Percentiles rank a stretch among this genome's conserved stretches.
Conservation (phyloP, 441 rosid species). For the Metrosideros polymorpha region DNA sequence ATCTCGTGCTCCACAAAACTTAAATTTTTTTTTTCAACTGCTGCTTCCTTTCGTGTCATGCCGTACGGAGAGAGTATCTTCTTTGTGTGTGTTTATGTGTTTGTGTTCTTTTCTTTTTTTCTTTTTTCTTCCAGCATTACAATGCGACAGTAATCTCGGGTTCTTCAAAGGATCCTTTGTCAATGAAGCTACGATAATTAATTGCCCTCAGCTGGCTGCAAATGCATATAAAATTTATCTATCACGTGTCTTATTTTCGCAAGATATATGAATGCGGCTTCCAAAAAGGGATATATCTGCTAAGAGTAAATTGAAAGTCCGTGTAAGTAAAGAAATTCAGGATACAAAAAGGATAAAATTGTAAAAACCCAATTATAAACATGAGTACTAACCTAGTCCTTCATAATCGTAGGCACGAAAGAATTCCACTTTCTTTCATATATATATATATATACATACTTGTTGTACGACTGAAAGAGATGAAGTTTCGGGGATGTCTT, state of each 20-base stretch:
- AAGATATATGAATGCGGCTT: neutral
- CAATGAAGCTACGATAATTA: neutral
- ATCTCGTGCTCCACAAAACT: neutral
- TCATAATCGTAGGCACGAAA: neutral
- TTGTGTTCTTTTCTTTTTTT: neutral
- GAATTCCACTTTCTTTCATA: neutral
- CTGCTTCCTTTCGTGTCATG: neutral
- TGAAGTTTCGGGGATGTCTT: neutral
- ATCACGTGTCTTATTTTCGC: neutral
- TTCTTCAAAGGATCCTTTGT: neutral
- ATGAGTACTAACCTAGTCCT: neutral
- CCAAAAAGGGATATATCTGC: neutral
- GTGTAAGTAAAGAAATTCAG: neutral
- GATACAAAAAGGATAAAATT: neutral
- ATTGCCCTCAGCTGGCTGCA: neutral
- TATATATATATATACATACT: neutral
- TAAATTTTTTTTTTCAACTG: neutral
- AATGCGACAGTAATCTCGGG: neutral
- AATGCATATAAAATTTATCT: neutral
- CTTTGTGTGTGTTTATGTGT: neutral
- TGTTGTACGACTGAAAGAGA: neutral
- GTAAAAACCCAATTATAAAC: neutral
- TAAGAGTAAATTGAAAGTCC: neutral
- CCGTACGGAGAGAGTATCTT: neutral
- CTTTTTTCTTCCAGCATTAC: neutral